Evolutionary conservation across 352 stramenopile genomes (phyloP), one percentile per base, ranked within the genome.

Genomic region (Phytophthora hibernalis): DNA sequence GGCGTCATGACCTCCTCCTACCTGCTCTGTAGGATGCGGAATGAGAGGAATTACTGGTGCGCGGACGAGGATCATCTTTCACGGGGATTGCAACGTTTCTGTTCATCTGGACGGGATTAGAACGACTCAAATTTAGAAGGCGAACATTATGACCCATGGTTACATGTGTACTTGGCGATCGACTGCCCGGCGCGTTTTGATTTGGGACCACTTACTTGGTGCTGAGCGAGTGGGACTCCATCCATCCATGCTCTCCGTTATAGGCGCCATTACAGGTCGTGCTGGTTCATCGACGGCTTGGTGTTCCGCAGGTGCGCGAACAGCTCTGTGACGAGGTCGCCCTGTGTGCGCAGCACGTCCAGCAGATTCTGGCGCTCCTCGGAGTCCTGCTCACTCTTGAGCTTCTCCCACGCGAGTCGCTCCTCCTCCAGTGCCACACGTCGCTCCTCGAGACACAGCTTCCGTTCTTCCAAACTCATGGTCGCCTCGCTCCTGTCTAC

Each of bases 361-460:
- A 82, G 53, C 56, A 82, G 43, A 33, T 62, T 63, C 48, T 79
- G 74, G 18, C 74, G 74, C 43, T 82, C 74, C 33, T 70, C 53
- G 21, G 24, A 20, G 5, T 79, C 66, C 42, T 79, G 58, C 44
- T 73, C 44, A 0, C 62, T 54, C 44, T 77, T 73, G 10, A 79
- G 59, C 38, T 75, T 69, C 26, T 82, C 66, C 70, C 70, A 82
- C 2, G 54, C 62, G 35, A 82, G 60, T 24, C 59, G 66, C 28
- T 77, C 66, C 47, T 82, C 74, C 35, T 82, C 70, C 50, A 82
- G 21, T 12, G 38, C 62, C 48, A 82, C 57, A 18, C 66, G 66
- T 15, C 74, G 47, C 70, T 79, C 70, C 30, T 77, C 60, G 13
- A 82, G 49, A 22, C 50, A 70, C 45, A 82, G 24, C 33, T 77